phyloP scores from a whole-genome alignment of 805 yeast genomes.

The Yarrowia osloensis region DNA sequence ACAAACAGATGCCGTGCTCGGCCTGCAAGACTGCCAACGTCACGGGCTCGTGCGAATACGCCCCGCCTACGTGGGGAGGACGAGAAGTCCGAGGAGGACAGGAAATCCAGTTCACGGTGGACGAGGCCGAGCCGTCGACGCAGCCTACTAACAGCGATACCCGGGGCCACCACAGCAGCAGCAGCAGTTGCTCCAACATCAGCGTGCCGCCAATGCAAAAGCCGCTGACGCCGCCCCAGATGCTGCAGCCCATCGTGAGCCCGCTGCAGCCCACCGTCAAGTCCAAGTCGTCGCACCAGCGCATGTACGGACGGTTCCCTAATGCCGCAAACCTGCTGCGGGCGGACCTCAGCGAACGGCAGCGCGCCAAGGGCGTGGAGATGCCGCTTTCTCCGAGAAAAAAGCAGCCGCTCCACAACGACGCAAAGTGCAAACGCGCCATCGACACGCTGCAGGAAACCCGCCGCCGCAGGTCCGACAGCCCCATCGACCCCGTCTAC shows the following conservation, averaged over 20 bases:
- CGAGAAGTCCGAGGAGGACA: constrained; percentile 17
- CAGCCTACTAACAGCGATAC: neutral
- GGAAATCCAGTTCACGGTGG: constrained; percentile 11
- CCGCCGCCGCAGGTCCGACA: neutral
- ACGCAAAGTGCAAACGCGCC: constrained; percentile 5
- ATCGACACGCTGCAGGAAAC: constrained; percentile 21
- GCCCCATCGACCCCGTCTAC: constrained; percentile 23
- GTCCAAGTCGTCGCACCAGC: constrained; percentile 7
- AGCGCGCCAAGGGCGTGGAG: neutral
- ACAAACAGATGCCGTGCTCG: constrained; percentile 27
- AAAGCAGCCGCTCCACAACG: constrained; percentile 9
- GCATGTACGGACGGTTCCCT: constrained; percentile 28
- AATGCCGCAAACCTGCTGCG: constrained; percentile 17
- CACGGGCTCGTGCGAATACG: constrained; percentile 22
- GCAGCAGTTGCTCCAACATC: constrained; percentile 12
- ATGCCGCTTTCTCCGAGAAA: constrained; percentile 1
- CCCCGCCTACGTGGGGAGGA: constrained; percentile 16
- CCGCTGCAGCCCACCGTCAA: constrained; percentile 16
- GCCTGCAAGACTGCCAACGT: constrained; percentile 27
- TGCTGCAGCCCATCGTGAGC: constrained; percentile 1
- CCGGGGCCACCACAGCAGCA: constrained; percentile 21
- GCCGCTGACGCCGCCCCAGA: constrained; percentile 15
- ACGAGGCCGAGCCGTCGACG: neutral
- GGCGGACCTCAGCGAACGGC: constrained; percentile 10
- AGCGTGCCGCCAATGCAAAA: constrained; percentile 14